Conservation (phyloP, 2,329 filamentous ascomycete species). For the Clonostachys rosea region DNA sequence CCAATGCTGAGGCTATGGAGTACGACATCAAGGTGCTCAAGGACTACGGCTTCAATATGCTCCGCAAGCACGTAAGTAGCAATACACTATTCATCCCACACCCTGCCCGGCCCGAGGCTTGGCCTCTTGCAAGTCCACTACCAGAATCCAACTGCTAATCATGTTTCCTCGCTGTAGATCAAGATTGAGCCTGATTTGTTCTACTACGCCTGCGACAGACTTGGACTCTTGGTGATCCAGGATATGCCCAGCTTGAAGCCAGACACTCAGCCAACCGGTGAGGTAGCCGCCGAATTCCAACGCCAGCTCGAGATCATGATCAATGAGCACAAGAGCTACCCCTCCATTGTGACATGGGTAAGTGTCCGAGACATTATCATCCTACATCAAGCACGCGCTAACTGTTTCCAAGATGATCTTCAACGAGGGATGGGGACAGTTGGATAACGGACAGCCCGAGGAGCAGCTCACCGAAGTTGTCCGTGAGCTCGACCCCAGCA, state of each 20-base stretch:
- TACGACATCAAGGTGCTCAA: slow-evolving; percentile 63
- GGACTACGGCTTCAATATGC: slow-evolving; percentile 62
- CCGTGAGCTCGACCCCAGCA: slow-evolving; percentile 53
- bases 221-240: slow-evolving; percentile 64
- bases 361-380: slow-evolving; percentile 5
- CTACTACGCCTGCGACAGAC: slow-evolving; percentile 61
- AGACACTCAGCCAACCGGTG: slow-evolving; percentile 26
- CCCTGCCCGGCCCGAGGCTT: neutral
- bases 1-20: slow-evolving; percentile 62
- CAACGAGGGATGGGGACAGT: slow-evolving; percentile 69
- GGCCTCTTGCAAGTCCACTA: neutral
- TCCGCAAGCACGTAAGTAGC: slow-evolving; percentile 61
- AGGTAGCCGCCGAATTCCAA: slow-evolving; percentile 59
- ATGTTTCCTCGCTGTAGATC: slow-evolving; percentile 31
- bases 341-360: slow-evolving; percentile 62
- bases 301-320: slow-evolving; percentile 59
- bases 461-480: slow-evolving; percentile 50
- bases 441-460: slow-evolving; percentile 45
- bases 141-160: no score
- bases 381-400: neutral
- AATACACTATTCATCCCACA: no score
- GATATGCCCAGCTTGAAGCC: slow-evolving; percentile 62
- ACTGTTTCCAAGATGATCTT: slow-evolving; percentile 48
- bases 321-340: slow-evolving; percentile 58
- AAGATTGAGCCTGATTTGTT: slow-evolving; percentile 65